phyloP scores from a whole-genome alignment of 2,329 filamentous ascomycete genomes.

The Pseudocercospora fijiensis region DNA sequence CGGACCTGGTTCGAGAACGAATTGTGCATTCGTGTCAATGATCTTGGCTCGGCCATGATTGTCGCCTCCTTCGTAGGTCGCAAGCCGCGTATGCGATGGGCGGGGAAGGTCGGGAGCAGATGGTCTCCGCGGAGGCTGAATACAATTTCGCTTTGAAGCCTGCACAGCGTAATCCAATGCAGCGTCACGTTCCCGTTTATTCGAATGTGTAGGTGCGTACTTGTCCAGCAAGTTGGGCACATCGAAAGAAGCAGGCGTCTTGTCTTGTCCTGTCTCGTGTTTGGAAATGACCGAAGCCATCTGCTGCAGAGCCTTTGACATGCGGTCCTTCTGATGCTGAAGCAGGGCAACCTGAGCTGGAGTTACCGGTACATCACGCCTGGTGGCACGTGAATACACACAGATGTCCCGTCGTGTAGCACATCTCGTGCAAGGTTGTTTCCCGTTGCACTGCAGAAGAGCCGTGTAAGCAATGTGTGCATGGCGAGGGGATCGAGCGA shows the following conservation, averaged over 20 bases:
- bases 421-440: constrained; percentile 1
- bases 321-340: background rate
- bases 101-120: too few species aligned
- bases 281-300: background rate
- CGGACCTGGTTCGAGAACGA: background rate
- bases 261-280: background rate
- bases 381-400: constrained; percentile 3
- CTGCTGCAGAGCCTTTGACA: background rate
- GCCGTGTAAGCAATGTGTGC: background rate
- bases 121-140: too few species aligned
- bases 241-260: background rate
- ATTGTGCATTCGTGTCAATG: background rate
- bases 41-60: too few species aligned
- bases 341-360: background rate
- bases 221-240: background rate
- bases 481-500: background rate
- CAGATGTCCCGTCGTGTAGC: background rate
- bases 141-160: background rate
- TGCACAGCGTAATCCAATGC: background rate
- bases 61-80: too few species aligned
- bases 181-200: background rate
- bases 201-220: background rate
- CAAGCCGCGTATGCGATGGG: too few species aligned
- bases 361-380: background rate
- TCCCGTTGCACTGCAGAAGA: constrained; percentile 2